Conservation (phyloP, 148 eudicot genomes). For the Rhododendron vialii region DNA sequence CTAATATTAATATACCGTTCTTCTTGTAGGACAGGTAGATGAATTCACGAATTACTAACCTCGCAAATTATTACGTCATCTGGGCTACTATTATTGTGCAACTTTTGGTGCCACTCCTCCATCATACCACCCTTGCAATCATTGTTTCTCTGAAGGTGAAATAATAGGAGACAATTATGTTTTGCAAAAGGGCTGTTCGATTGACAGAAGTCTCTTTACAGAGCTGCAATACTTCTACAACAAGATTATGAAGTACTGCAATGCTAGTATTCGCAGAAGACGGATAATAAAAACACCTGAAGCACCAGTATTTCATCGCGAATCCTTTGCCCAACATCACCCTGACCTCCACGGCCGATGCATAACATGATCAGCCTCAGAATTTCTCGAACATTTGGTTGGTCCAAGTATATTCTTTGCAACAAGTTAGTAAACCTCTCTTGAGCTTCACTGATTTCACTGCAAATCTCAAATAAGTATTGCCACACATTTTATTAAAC, state of each 20-base stretch:
- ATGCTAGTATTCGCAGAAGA: not conserved
- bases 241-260: not conserved
- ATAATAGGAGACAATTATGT: not conserved
- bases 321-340: constrained; percentile 14
- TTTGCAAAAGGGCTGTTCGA: not conserved
- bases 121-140: constrained; percentile 14
- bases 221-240: not conserved
- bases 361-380: constrained; percentile 11
- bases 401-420: constrained; percentile 4
- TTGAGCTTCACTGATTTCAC: constrained; percentile 12
- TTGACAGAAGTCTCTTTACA: not conserved
- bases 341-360: constrained; percentile 10
- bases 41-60: not conserved
- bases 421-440: constrained; percentile 11
- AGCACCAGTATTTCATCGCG: constrained; percentile 12
- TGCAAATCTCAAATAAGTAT: not conserved
- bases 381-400: constrained; percentile 10
- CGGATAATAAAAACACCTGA: not conserved
- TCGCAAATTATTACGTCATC: constrained; percentile 9
- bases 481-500: not conserved
- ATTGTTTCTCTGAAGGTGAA: constrained; percentile 5
- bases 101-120: constrained; percentile 16
- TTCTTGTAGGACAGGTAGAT: not conserved
- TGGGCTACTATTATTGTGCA: constrained; percentile 14
- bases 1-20: not conserved